A percentile compares a stretch with the other conserved stretches of the same genome.
phyloP scores from a whole-genome alignment of 116 monocot species.

The Phalaenopsis hybrid region DNA sequence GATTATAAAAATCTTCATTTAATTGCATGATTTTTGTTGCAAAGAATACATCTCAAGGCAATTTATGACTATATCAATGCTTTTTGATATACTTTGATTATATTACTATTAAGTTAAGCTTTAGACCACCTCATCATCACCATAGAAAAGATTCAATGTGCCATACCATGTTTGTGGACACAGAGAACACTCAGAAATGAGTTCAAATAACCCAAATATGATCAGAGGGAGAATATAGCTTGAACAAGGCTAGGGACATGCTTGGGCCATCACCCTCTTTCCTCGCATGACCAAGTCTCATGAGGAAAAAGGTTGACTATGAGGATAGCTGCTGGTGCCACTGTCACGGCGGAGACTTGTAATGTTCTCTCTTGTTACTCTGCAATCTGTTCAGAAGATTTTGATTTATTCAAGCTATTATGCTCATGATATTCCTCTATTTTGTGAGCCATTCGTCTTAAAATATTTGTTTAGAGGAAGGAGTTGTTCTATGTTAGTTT shows the following conservation, averaged over 20 bases:
- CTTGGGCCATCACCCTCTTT: neutral
- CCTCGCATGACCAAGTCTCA: neutral
- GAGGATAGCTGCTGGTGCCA: neutral
- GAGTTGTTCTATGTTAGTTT: neutral
- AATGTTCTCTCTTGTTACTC: neutral
- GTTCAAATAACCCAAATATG: neutral
- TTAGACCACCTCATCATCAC: neutral
- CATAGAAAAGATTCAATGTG: neutral
- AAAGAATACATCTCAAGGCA: neutral
- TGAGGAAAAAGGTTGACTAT: neutral
- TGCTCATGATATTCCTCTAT: no score
- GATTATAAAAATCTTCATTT: neutral
- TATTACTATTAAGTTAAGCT: neutral
- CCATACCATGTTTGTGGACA: neutral
- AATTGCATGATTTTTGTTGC: neutral
- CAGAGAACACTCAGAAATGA: neutral
- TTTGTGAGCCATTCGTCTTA: no score
- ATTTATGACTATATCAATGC: neutral
- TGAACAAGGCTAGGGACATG: neutral
- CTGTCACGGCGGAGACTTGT: neutral
- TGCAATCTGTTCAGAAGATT: neutral
- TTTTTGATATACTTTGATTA: neutral
- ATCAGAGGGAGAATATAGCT: neutral
- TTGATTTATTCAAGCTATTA: neutral
- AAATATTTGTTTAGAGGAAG: neutral